Evolutionary conservation across 78 protist genomes (phyloP).

Genomic region (Planoprotostelium fungivorum): DNA sequence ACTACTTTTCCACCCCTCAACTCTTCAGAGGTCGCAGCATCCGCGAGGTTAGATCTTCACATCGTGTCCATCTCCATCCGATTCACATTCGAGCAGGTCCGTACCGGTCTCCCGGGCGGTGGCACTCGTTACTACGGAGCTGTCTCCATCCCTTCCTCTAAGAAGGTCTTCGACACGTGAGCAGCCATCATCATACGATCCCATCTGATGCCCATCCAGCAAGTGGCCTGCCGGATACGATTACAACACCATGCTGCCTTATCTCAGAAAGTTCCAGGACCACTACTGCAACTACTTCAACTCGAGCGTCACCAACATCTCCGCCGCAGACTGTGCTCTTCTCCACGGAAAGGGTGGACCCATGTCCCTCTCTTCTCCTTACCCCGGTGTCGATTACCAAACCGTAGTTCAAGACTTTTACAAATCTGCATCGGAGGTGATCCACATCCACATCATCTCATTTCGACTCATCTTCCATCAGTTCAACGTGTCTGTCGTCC

Average conservation of each 20-base stretch:
- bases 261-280: background rate
- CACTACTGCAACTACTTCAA: background rate
- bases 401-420: background rate
- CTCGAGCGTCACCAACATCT: background rate
- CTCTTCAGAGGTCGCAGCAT: background rate
- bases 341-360: background rate
- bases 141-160: background rate
- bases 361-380: background rate
- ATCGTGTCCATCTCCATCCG: background rate
- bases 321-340: background rate
- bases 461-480: background rate
- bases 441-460: background rate
- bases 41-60: background rate
- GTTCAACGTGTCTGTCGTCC: background rate
- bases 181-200: background rate
- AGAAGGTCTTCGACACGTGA: conserved; percentile 1
- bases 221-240: background rate
- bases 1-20: background rate
- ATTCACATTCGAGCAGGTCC: background rate
- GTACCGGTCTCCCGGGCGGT: background rate
- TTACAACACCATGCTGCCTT: background rate
- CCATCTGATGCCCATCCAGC: background rate
- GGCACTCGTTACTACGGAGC: background rate
- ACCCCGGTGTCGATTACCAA: background rate
- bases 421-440: background rate